Evolutionary conservation across 352 stramenopile species (phyloP), one percentile per base, ranked within the genome.

Genomic region (Globisporangium nagaii): DNA sequence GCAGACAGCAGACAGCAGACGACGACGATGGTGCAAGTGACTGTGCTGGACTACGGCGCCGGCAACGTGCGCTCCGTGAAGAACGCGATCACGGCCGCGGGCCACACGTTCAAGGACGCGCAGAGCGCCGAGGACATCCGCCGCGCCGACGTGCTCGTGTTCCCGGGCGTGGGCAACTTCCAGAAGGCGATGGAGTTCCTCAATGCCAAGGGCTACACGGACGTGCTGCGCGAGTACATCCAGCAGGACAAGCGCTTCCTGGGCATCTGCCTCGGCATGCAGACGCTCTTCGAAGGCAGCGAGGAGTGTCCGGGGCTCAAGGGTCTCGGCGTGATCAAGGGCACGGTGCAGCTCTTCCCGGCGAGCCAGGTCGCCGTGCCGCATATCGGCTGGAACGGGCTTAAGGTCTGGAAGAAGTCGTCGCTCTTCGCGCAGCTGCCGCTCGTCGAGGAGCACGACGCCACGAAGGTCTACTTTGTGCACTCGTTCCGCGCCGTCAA

Each of bases 221-320:
- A 84, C 27, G 75, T 95, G 42, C 76, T 99, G 11, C 71, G 79
- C 28, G 75, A 85, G 28, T 99, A 99, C 62, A 65, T 94, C 17
- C 28, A 56, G 32, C 64, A 79, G 24, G 68, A 93, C 63, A 75
- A 97, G 15, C 94, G 92, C 15, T 99, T 98, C 75, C 69, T 99
- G 34, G 97, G 96, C 45, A 99, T 99, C 53, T 99, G 97, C 72
- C 65, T 99, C 1, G 97, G 97, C 22, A 98, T 99, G 96, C 97
- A 99, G 68, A 98, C 94, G 19, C 73, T 99, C 10, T 99, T 99
- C 60, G 96, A 99, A 65, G 86, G 80, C 19, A 98, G 87, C 54
- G 94, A 98, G 9, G 97, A 99, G 66, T 88, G 79, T 30, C 79
- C 82, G 0, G 83, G 84, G 20, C 79, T 84, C 27, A 69, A 65